phyloP scores from a whole-genome alignment of 1,139 yeast species.

The Wickerhamomyces sp. region DNA sequence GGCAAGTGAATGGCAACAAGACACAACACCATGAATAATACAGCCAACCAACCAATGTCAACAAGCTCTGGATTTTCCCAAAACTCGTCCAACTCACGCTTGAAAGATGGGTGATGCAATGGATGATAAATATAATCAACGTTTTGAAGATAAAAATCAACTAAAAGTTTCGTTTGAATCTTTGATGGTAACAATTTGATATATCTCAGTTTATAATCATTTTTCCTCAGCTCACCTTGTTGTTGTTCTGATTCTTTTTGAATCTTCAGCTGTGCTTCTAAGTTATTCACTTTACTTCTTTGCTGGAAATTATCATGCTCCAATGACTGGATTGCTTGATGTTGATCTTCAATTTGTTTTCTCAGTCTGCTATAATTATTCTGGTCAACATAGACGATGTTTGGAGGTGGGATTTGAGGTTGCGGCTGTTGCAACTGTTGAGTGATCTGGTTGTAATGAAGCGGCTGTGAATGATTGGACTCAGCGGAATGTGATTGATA shows the following conservation, averaged over 20 bases:
- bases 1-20: slow-evolving; percentile 26
- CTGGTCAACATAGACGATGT: slow-evolving; percentile 1
- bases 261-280: slow-evolving; percentile 9
- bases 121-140: slow-evolving; percentile 28
- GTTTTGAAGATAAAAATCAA: slow-evolving; percentile 24
- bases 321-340: slow-evolving; percentile 11
- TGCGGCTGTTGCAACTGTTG: slow-evolving; percentile 1
- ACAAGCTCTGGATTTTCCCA: slow-evolving; percentile 19
- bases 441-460: neutral
- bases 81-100: slow-evolving; percentile 17
- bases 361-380: slow-evolving; percentile 4
- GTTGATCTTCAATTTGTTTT: slow-evolving; percentile 10
- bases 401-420: slow-evolving; percentile 1
- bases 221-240: slow-evolving; percentile 2
- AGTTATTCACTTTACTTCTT: slow-evolving; percentile 5
- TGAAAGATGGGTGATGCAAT: slow-evolving; percentile 25
- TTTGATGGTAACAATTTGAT: slow-evolving; percentile 19
- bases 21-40: slow-evolving; percentile 24
- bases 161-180: slow-evolving; percentile 18
- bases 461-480: neutral
- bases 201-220: slow-evolving; percentile 3
- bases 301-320: slow-evolving; percentile 13
- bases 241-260: neutral
- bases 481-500: neutral
- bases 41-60: slow-evolving; percentile 25